Conservation (phyloP, 139 green algal species). For the Tetratostichococcus sp. region DNA sequence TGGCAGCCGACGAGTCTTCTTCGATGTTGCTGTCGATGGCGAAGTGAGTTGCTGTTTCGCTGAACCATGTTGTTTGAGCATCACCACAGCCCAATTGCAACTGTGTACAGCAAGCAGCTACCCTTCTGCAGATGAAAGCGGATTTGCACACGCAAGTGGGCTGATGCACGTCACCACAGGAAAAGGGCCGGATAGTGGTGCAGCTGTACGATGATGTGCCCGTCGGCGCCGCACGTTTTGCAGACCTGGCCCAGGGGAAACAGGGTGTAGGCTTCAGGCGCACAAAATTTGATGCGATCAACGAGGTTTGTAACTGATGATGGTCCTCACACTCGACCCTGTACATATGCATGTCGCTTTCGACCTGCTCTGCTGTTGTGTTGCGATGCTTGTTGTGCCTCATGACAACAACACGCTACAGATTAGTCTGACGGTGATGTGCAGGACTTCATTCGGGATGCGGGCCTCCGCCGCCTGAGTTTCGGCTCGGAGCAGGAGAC, state of each 20-base stretch:
- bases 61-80: no score
- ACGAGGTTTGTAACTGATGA: conserved; percentile 14
- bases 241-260: conserved; percentile 38
- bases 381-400: no score
- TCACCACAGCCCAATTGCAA: no score
- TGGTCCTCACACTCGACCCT: no score
- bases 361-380: no score
- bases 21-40: not conserved
- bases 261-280: conserved; percentile 44
- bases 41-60: not conserved
- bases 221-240: conserved; percentile 31
- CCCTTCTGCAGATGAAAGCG: no score
- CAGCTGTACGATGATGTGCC: conserved; percentile 32
- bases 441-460: not conserved
- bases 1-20: not conserved
- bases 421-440: no score
- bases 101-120: no score
- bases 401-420: no score
- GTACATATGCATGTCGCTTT: no score
- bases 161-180: no score
- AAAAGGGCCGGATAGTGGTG: conserved; percentile 35
- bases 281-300: conserved; percentile 38
- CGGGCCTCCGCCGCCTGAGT: not conserved
- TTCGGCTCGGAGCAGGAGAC: conserved; percentile 12
- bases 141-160: no score